Conservation (phyloP, 345 rosid species). For the Pelargonium nanum region DNA sequence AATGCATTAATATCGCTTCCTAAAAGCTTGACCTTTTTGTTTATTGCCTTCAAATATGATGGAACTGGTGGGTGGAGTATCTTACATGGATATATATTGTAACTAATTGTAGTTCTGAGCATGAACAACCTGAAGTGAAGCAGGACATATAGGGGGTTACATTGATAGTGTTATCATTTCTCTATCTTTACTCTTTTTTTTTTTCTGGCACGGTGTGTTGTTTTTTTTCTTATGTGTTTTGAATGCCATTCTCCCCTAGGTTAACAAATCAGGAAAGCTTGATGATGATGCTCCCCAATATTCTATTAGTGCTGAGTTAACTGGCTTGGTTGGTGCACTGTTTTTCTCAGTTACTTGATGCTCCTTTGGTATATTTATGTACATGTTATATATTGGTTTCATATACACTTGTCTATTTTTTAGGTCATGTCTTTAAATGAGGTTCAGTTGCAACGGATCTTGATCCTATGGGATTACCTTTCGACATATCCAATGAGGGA, state of each 20-base stretch:
- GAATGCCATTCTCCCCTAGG: constrained; percentile 26
- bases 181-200: not conserved
- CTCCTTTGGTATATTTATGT: not conserved
- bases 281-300: constrained; percentile 62
- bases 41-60: not conserved
- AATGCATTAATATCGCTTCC: not conserved
- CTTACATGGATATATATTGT: not conserved
- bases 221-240: constrained; percentile 1
- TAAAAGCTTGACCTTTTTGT: not conserved
- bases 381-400: constrained; percentile 2
- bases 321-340: constrained; percentile 52
- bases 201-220: constrained; percentile 1
- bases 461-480: constrained; percentile 64
- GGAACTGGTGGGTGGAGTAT: not conserved
- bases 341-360: constrained; percentile 7
- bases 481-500: constrained; percentile 58
- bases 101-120: not conserved
- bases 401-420: constrained; percentile 6
- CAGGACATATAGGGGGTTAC: not conserved
- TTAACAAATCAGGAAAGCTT: constrained; percentile 67
- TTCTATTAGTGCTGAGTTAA: constrained; percentile 55
- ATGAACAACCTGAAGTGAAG: not conserved
- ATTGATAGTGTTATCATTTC: not conserved
- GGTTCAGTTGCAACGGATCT: constrained; percentile 58
- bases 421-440: constrained; percentile 63